Base-by-base conservation (phyloP, 192 early-diverging fungal species). In the Diversispora epigaea region DNA sequence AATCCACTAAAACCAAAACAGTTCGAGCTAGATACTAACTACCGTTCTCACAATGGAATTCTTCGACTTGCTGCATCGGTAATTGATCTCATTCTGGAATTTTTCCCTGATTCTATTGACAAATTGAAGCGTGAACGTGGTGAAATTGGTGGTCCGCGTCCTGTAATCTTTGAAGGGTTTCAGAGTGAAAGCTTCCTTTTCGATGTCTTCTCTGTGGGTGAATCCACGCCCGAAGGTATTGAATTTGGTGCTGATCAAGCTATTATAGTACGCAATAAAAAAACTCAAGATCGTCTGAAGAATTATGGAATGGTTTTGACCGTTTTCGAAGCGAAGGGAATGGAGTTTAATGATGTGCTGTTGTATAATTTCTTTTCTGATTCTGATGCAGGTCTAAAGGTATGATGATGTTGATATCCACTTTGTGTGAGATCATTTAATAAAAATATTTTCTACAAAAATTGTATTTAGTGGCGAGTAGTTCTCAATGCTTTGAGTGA, bases 161-260 rank as follows among this genome's bases (percentile, higher is more conserved):
- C 68, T 21, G 17, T 39, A 0, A 15, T 57, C 12, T 71, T 71
- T 45, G 17, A 57, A 0, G 68, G 54, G 15, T 71, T 55, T 41
- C 22, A 56, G 15, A 7, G 9, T 6, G 40, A 71, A 44, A 46
- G 39, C 12, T 65, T 17, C 19, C 4, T 46, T 55, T 71, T 71
- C 4, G 17, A 71, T 39, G 11, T 10, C 15, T 71, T 71, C 39
- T 71, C 52, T 11, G 22, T 39, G 12, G 22, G 49, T 52, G 66
- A 49, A 15, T 0, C 12, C 12, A 8, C 22, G 46, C 9, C 8
- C 3, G 14, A 63, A 43, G 11, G 5, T 10, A 56, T 71, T 44
- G 68, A 71, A 71, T 71, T 71, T 55, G 68, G 68, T 55, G 68
- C 68, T 15, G 32, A 71, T 2, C 68, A 71, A 6, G 68, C 56